Evolutionary conservation across 2,329 filamentous ascomycete species (phyloP), one percentile per base, ranked within the genome.

Genomic region (Neofusicoccum kwambonambiense): DNA sequence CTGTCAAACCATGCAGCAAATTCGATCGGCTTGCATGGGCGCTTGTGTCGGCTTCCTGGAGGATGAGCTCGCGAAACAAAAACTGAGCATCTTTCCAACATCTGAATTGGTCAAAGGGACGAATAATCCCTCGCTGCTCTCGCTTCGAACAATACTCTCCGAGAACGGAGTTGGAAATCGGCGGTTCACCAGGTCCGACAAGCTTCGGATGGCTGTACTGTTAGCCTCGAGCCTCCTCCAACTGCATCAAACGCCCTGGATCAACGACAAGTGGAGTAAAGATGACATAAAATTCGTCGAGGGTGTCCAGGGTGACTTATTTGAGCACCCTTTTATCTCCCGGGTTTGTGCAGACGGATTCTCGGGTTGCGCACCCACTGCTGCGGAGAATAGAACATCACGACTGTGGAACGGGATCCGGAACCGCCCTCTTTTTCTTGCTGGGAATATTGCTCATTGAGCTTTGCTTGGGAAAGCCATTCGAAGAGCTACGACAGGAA

Each of bases 381-480:
- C 19, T 22, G 19, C 19, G 19, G 19, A 22, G 19, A 22, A 22
- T 22, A 22, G 19, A 22, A 22, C 19, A 22, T 22, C 19, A 22
- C 19, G 19, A 22, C 19, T 22, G 19, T 19, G 44, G 42, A 11
- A 58, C 17, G 27, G 5, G 22, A n/a, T 42, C 8, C 66, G 69
- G 0, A 76, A 77, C 45, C 68, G 70, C 37, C 70, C 73, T 0
- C 44, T 78, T 3, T 78, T 76, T n/a, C 52, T 71, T 74, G 0
- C 66, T 77, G 0, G 75, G 75, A 0, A 65, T 77, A 1, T 64
- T 75, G 13, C 69, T 78, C 3, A 74, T 76, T 31, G 74, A 78
- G 63, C 69, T 79, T 3, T 77, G 74, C 68, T 70, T 73, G 49
- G 67, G 69, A 2, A 67, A 71, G 61, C 56, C 72, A 2, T 65